Percentiles rank a stretch among this genome's conserved stretches.
Evolutionary conservation across 1,284 basidiomycete species (phyloP).

Genomic region (Trichosporon inkin): DNA sequence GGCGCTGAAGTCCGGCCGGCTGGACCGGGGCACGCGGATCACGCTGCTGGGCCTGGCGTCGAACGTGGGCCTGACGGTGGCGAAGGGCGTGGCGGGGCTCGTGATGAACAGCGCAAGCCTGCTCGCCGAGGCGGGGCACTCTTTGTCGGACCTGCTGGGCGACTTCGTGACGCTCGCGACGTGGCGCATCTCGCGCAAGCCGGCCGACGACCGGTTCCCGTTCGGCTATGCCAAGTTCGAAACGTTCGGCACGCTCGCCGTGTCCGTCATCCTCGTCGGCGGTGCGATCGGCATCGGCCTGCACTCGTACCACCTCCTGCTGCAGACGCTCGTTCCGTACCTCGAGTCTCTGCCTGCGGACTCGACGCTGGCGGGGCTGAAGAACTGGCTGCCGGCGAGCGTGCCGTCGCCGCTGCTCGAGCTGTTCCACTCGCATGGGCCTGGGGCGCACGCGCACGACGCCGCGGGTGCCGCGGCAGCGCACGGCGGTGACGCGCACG

Average conservation of each 20-base stretch:
- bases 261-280: slow-evolving; percentile 73
- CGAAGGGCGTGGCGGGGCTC: slow-evolving; percentile 82
- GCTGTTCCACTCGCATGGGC: slow-evolving; percentile 52
- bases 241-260: slow-evolving; percentile 80
- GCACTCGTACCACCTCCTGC: slow-evolving; percentile 68
- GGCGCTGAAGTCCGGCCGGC: slow-evolving; percentile 60
- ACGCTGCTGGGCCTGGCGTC: slow-evolving; percentile 76
- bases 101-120: slow-evolving; percentile 80
- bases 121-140: slow-evolving; percentile 92
- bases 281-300: slow-evolving; percentile 89
- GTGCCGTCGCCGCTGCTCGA: slow-evolving; percentile 50
- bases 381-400: slow-evolving; percentile 39
- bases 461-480: slow-evolving; percentile 22
- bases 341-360: slow-evolving; percentile 49
- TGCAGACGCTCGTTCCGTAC: slow-evolving; percentile 49
- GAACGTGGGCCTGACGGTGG: slow-evolving; percentile 74
- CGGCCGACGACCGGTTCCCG: slow-evolving; percentile 63
- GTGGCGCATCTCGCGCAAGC: slow-evolving; percentile 79
- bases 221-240: slow-evolving; percentile 83
- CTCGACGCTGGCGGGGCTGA: slow-evolving; percentile 36
- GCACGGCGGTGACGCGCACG: slow-evolving; percentile 29
- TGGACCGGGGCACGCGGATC: slow-evolving; percentile 75
- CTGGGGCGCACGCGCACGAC: slow-evolving; percentile 51
- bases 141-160: slow-evolving; percentile 64
- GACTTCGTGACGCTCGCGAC: slow-evolving; percentile 91